Base-by-base conservation (phyloP, 345 rosid genomes). In the Eucalyptus marginata region DNA sequence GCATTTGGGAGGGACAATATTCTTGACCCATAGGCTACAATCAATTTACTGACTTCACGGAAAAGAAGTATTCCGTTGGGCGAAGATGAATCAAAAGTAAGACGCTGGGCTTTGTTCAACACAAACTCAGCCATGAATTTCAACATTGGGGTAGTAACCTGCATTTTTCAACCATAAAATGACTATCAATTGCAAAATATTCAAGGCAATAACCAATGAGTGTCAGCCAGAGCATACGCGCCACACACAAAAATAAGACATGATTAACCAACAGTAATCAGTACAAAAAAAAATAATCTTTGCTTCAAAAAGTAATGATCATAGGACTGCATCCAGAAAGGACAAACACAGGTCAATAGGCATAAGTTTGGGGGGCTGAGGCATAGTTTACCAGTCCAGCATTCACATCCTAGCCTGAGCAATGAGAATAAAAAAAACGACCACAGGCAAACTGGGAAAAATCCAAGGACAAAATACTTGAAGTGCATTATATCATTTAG, bases 41-140 rank as follows among this genome's bases (percentile, higher is more conserved):
- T 94, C 88, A 98, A 88, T 94, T 98, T 98, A 94, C 99, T 98
- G 93, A 96, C 99, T 95, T 98, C 99, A 49, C 99, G 98, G 93
- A 98, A 98, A 88, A 98, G 99, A 88, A 98, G 99, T 93, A 98
- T 97, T 92, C 99, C 99, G 91, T 98, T 97, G 83, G 99, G 99
- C 89, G 99, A 98, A 88, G 99, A 97, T 13, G 99, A 96, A 91
- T 97, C 99, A 93, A 98, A 98, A 86, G 98, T 95, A 90, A 97
- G 92, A 46, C 99, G 97, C 90, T 97, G 99, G 89, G 99, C 94
- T 92, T 98, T 97, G 96, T 98, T 98, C 91, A 95, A 91, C 87
- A 97, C 99, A 89, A 98, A 98, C 94, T 98, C 99, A 88, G 99
- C 96, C 98, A 97, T 95, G 95, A 97, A 98, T 92, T 98, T 97